Percentiles rank a stretch among this genome's conserved stretches.
phyloP scores from a whole-genome alignment of 1,139 yeast genomes.

The Geotrichum restrictum region DNA sequence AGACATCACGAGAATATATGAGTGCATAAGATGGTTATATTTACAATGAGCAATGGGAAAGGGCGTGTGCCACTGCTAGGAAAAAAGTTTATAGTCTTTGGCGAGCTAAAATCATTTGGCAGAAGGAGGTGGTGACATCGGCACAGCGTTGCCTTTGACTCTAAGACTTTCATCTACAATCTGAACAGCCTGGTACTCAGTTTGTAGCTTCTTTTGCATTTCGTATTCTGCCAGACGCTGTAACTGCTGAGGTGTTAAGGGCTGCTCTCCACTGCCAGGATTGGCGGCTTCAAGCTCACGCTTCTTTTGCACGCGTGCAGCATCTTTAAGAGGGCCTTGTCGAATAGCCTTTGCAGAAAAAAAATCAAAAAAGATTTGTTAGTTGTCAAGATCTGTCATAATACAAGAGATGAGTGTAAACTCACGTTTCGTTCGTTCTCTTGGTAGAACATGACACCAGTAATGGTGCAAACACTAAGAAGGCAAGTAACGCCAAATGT shows the following conservation, averaged over 20 bases:
- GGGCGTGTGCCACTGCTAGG: background rate
- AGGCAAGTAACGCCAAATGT: conserved; percentile 60
- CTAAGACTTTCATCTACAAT: conserved; percentile 43
- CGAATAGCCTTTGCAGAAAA: conserved; percentile 46
- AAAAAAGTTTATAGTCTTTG: background rate
- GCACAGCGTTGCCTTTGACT: conserved; percentile 18
- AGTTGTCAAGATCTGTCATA: conserved; percentile 7
- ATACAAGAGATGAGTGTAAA: conserved; percentile 21
- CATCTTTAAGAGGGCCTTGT: conserved; percentile 79
- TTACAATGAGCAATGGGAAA: background rate
- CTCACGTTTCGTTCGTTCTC: conserved; percentile 53
- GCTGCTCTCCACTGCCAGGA: conserved; percentile 32
- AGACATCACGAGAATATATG: no score
- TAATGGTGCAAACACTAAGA: conserved; percentile 55
- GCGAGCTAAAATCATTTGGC: no score
- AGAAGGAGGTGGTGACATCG: background rate
- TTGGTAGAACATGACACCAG: conserved; percentile 67
- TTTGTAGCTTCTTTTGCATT: conserved; percentile 63
- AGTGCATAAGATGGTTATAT: no score
- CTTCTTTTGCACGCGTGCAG: conserved; percentile 54
- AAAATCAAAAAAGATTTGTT: background rate
- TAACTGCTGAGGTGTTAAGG: conserved; percentile 41
- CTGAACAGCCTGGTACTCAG: conserved; percentile 61
- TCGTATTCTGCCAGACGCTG: conserved; percentile 71
- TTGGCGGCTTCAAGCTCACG: conserved; percentile 41